phyloP scores from a whole-genome alignment of 305 asterid genomes.

The Rubia peregrina region DNA sequence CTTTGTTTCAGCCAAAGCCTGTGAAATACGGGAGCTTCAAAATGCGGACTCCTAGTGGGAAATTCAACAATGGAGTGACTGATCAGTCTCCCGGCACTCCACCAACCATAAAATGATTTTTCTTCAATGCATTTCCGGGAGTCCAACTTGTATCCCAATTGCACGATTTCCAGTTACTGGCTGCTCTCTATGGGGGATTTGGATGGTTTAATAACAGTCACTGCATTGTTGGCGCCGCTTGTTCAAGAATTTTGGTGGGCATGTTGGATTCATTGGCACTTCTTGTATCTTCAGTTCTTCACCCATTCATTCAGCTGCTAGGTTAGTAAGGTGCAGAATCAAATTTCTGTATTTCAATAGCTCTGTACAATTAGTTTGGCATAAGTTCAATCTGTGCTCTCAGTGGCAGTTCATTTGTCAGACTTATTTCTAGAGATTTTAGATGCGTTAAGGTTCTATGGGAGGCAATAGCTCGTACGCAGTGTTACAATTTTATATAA shows the following conservation, averaged over 20 bases:
- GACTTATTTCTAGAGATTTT: background rate
- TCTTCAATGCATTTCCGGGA: background rate
- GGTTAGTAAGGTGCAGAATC: slow-evolving; percentile 9
- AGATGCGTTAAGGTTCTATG: background rate
- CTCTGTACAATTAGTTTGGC: slow-evolving; percentile 15
- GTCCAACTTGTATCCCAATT: slow-evolving; percentile 2
- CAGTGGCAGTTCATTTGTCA: slow-evolving; percentile 6
- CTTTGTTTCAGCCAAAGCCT: slow-evolving; percentile 56
- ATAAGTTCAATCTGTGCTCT: slow-evolving; percentile 1
- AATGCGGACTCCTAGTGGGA: slow-evolving; percentile 20
- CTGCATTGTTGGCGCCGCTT: background rate
- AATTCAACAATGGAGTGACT: slow-evolving; percentile 17
- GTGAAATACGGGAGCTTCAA: slow-evolving; percentile 39
- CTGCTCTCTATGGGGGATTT: background rate
- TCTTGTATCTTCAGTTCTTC: slow-evolving; percentile 1
- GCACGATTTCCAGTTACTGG: background rate
- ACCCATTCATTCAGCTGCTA: slow-evolving; percentile 11
- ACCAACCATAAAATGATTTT: slow-evolving; percentile 7
- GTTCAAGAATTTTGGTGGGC: slow-evolving; percentile 9
- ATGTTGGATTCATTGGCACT: background rate
- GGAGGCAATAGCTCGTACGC: background rate
- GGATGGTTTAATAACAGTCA: slow-evolving; percentile 1
- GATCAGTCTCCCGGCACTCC: slow-evolving; percentile 16
- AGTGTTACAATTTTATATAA: background rate
- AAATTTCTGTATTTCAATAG: slow-evolving; percentile 11